phyloP scores from a whole-genome alignment of 805 yeast species.

The Scheffersomyces ergatensis region DNA sequence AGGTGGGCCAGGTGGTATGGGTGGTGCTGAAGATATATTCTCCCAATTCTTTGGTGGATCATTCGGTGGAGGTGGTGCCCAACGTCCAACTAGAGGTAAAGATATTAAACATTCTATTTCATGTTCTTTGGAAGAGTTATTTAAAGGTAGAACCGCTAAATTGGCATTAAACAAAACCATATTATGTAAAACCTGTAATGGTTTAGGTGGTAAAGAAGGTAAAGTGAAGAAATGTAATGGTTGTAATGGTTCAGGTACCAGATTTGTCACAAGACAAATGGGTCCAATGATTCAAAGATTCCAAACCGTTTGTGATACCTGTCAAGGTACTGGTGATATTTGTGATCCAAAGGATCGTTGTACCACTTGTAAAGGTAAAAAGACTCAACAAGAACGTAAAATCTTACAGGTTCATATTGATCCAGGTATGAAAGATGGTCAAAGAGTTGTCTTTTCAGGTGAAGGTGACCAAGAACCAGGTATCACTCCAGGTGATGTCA shows the following conservation, averaged over 20 bases:
- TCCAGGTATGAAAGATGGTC: conserved; percentile 96
- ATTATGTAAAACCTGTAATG: conserved; percentile 84
- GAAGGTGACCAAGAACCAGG: conserved; percentile 98
- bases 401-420: conserved; percentile 91
- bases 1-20: conserved; percentile 58
- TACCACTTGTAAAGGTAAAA: conserved; percentile 83
- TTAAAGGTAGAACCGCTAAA: conserved; percentile 91
- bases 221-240: conserved; percentile 80
- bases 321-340: conserved; percentile 91
- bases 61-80: conserved; percentile 55
- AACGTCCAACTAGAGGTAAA: conserved; percentile 85
- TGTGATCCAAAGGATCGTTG: conserved; percentile 87
- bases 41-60: conserved; percentile 80
- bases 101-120: conserved; percentile 87
- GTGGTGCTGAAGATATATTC: conserved; percentile 69
- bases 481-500: conserved; percentile 93
- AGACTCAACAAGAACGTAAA: conserved; percentile 84
- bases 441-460: conserved; percentile 84
- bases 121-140: conserved; percentile 89
- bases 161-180: conserved; percentile 91
- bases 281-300: conserved; percentile 99
- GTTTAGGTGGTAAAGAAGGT: conserved; percentile 94
- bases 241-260: conserved; percentile 92
- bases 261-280: conserved; percentile 94
- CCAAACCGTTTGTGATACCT: conserved; percentile 89